phyloP scores from a whole-genome alignment of 305 asterid species.

The Fraxinus ornus region DNA sequence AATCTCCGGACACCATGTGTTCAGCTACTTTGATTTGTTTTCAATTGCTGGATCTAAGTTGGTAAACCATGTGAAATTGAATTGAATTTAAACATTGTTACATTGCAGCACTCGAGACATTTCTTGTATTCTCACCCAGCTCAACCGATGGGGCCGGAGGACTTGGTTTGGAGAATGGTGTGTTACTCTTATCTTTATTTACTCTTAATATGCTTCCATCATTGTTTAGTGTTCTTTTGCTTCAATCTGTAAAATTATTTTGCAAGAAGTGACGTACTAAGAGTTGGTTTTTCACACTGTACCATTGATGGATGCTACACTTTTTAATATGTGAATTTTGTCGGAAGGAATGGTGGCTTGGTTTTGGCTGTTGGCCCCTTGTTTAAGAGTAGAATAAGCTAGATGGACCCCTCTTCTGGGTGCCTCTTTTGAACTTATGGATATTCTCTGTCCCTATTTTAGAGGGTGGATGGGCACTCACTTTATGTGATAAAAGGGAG shows the following conservation, averaged over 20 bases:
- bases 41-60: neutral
- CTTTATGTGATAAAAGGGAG: neutral
- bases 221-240: conserved; percentile 3
- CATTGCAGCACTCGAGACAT: conserved; percentile 76
- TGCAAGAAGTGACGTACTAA: neutral
- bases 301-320: neutral
- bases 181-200: conserved; percentile 33
- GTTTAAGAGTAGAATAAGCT: neutral
- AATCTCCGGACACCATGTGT: neutral
- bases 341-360: neutral
- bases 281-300: neutral
- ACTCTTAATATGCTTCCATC: neutral
- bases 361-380: neutral
- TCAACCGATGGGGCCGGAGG: conserved; percentile 89
- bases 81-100: conserved; percentile 15
- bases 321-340: neutral
- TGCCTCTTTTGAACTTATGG: neutral
- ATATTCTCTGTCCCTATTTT: neutral
- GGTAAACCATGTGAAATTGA: conserved; percentile 5
- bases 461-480: neutral
- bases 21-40: neutral
- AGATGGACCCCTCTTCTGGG: neutral
- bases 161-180: conserved; percentile 97
- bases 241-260: neutral
- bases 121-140: conserved; percentile 94